A percentile compares a stretch with the other conserved stretches of the same genome.
Conservation (phyloP, 441 rosid genomes). For the Gossypium gossypioides region DNA sequence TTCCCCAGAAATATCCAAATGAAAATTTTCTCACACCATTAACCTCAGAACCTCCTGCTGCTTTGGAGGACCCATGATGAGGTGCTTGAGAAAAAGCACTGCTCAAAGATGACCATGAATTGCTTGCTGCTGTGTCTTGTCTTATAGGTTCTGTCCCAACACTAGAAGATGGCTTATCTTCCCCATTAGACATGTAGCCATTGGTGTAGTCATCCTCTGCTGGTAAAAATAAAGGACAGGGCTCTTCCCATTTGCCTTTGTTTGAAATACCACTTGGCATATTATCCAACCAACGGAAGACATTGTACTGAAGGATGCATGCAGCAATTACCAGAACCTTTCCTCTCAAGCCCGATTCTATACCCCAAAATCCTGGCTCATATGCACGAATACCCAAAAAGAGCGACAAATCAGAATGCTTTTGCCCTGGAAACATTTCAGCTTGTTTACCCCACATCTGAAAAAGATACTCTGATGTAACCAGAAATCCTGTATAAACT, state of each 20-base stretch:
- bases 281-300: conserved; percentile 79
- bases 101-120: conserved; percentile 43
- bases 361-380: conserved; percentile 80
- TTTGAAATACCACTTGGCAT: conserved; percentile 36
- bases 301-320: conserved; percentile 87
- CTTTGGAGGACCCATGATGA: conserved; percentile 33
- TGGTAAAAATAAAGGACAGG: conserved; percentile 84
- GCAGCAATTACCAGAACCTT: conserved; percentile 87
- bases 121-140: conserved; percentile 29
- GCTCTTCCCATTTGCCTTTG: conserved; percentile 78
- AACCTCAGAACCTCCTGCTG: conserved; percentile 44
- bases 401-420: conserved; percentile 50
- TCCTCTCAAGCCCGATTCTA: conserved; percentile 79
- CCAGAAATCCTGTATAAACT: conserved; percentile 65
- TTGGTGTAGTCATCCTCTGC: conserved; percentile 41
- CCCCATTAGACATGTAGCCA: conserved; percentile 41
- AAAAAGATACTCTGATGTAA: conserved; percentile 78
- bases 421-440: conserved; percentile 95
- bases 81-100: conserved; percentile 33
- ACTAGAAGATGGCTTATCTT: conserved; percentile 34
- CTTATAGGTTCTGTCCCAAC: conserved; percentile 25
- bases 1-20: conserved; percentile 87
- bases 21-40: conserved; percentile 53
- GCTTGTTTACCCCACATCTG: conserved; percentile 96
- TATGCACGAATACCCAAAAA: conserved; percentile 69